Base-by-base conservation (phyloP, 768 basidiomycete genomes). In the Calocera viscosa region DNA sequence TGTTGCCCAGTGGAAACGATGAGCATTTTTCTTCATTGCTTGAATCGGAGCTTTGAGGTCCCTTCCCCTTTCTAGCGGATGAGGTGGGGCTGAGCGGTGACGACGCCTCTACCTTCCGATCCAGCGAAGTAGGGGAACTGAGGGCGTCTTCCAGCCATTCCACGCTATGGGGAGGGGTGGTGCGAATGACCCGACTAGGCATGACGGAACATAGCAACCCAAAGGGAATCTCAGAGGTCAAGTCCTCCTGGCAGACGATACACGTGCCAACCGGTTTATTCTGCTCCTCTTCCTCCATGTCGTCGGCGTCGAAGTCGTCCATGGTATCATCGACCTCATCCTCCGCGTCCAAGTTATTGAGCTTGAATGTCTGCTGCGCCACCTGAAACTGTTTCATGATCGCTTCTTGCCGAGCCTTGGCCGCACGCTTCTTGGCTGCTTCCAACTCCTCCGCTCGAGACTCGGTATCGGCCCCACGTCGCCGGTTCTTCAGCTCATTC, bases 341-440 rank as follows among this genome's bases (percentile, higher is more conserved):
- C 30, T 82, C 82, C 64, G 90, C 88, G 63, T 86, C 86, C 67
- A 90, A 87, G 70, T 87, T 89, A 73, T 84, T 82, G 1, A 90
- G 86, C 43, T 47, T 47, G 74, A 94, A 91, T 70, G 86, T 89
- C 33, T 86, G 87, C 73, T 97, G 94, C 72, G 94, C 90, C 28
- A 87, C 87, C 72, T 91, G 92, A 85, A 98, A 97, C 77, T 96
- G 88, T 72, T 86, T 84, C 92, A 99, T 91, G 72, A 99, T 91
- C 0, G 90, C 88, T 68, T 89, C 90, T 74, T 96, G 89, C n/a
- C 94, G 81, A 14, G 86, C 89, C 74, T 93, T 92, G 8, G 91
- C 93, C 2, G 93, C 91, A 32, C 81, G 81, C 74, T 91, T 91
- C 80, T 88, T 90, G 47, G 84, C 82, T 67, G 87, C 86, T 67